Conservation (phyloP, 768 basidiomycete species). For the Termitomyces sp. region DNA sequence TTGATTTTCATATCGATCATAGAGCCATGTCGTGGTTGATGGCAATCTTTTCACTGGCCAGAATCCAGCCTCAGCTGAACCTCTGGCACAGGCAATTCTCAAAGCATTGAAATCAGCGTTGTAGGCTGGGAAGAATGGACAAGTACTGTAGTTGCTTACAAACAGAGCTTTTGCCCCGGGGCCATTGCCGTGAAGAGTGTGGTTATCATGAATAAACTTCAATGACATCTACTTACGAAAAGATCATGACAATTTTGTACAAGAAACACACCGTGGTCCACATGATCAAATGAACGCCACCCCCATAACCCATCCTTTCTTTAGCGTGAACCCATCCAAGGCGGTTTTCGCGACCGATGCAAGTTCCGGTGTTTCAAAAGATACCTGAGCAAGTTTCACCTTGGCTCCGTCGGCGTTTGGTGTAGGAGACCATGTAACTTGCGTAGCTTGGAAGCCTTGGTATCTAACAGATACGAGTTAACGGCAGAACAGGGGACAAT, state of each 20-base stretch:
- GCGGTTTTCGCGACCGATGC: slow-evolving; percentile 79
- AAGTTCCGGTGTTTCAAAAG: slow-evolving; percentile 74
- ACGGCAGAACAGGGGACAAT: no score
- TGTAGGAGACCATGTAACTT: slow-evolving; percentile 67
- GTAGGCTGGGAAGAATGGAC: not conserved
- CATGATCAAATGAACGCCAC: slow-evolving; percentile 60
- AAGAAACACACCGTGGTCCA: slow-evolving; percentile 13
- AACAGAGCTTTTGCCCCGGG: not conserved
- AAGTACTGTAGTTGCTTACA: not conserved
- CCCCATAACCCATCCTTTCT: slow-evolving; percentile 83
- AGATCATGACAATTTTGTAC: slow-evolving; percentile 10
- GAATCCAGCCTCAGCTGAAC: slow-evolving; percentile 66
- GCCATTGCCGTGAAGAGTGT: not conserved
- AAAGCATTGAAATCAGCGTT: slow-evolving; percentile 38
- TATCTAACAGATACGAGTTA: slow-evolving; percentile 51
- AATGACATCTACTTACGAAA: not conserved
- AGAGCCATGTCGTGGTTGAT: slow-evolving; percentile 55
- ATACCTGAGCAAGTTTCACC: slow-evolving; percentile 78
- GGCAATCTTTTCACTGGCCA: slow-evolving; percentile 69
- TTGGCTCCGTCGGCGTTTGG: slow-evolving; percentile 62
- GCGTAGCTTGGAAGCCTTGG: slow-evolving; percentile 74
- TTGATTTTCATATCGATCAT: not conserved
- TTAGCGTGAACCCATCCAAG: slow-evolving; percentile 82
- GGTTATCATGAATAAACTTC: not conserved
- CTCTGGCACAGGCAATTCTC: slow-evolving; percentile 55